phyloP scores from a whole-genome alignment of 2,329 filamentous ascomycete species.

The Paracamarosporium sp. region DNA sequence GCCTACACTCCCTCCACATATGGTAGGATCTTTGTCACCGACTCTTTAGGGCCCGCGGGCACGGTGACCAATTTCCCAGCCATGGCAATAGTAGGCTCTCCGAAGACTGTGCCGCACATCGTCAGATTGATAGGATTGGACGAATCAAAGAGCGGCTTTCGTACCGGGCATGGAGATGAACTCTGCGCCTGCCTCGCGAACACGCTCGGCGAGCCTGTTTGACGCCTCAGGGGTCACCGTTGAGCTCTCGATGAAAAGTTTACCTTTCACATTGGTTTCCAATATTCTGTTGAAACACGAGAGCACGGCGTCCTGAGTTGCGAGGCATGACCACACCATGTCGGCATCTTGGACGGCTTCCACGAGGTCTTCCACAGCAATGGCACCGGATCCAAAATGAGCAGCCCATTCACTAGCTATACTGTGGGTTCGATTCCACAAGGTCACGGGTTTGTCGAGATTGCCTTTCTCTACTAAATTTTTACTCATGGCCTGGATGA shows the following conservation, averaged over 20 bases:
- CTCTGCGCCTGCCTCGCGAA: slow-evolving; percentile 9
- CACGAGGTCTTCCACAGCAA: neutral
- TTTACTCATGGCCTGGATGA: slow-evolving; percentile 6
- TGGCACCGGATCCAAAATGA: slow-evolving; percentile 2
- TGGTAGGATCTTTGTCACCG: slow-evolving; percentile 9
- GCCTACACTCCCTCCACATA: slow-evolving; percentile 11
- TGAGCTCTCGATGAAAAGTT: slow-evolving; percentile 12
- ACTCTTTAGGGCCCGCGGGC: slow-evolving; percentile 1
- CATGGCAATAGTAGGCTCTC: slow-evolving; percentile 10
- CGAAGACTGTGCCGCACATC: slow-evolving; percentile 6
- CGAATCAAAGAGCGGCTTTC: neutral
- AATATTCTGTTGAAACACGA: slow-evolving; percentile 5
- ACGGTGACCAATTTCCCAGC: slow-evolving; percentile 4
- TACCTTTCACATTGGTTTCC: slow-evolving; percentile 1
- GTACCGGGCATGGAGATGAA: slow-evolving; percentile 8
- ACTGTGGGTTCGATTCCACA: slow-evolving; percentile 10
- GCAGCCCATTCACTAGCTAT: slow-evolving; percentile 5
- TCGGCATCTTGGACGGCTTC: slow-evolving; percentile 2
- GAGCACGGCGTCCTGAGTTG: slow-evolving; percentile 7
- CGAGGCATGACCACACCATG: slow-evolving; percentile 11
- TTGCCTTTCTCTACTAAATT: slow-evolving; percentile 12
- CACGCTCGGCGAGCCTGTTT: slow-evolving; percentile 5
- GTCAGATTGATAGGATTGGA: neutral
- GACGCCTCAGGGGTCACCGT: slow-evolving; percentile 7
- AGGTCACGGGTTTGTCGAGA: slow-evolving; percentile 3